A percentile compares a stretch with the other conserved stretches of the same genome.
These are phyloP conservation scores for Groenewaldozyma tartarivorans DNA, from an alignment of 805 yeast genomes.

Conservation along the genomic window DNA sequence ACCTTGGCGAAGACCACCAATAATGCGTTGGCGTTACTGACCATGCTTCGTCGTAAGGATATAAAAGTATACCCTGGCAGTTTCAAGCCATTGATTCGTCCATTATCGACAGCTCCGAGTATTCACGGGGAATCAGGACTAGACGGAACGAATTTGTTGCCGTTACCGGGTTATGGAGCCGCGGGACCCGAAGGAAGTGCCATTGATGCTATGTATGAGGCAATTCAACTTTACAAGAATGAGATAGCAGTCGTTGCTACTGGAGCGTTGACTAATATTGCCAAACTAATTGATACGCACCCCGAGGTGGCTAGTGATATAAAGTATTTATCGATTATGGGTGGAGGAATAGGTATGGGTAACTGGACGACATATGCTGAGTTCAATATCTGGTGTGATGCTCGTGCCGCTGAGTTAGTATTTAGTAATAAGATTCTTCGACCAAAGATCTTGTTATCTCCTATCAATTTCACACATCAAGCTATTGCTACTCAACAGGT, in stretches of 20 bases:
- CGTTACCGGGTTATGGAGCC: conserved; percentile 31
- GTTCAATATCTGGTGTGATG: conserved; percentile 68
- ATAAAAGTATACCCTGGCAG: conserved; percentile 65
- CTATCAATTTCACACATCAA: conserved; percentile 62
- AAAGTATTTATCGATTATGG: conserved; percentile 60
- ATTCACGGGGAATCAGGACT: conserved; percentile 71
- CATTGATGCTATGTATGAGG: conserved; percentile 33
- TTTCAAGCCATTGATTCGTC: conserved; percentile 43
- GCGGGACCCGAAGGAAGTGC: conserved; percentile 30
- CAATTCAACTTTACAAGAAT: conserved; percentile 36
- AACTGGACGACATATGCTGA: conserved; percentile 51
- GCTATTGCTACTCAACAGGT: conserved; percentile 42
- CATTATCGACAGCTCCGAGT: conserved; percentile 45
- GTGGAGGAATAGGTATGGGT: conserved; percentile 48
- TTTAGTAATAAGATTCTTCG: conserved; percentile 38
- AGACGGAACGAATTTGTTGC: conserved; percentile 62
- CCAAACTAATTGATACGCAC: conserved; percentile 37
- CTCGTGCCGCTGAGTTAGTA: conserved; percentile 58
- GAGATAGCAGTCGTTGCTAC: conserved; percentile 58
- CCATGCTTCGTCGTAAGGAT: conserved; percentile 39
- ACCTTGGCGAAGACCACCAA: conserved; percentile 53
- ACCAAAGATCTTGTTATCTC: conserved; percentile 46
- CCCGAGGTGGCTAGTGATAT: conserved; percentile 47
- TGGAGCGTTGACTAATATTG: conserved; percentile 70
- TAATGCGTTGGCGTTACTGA: conserved; percentile 58